A percentile compares a stretch with the other conserved stretches of the same genome.
Conservation (phyloP, 208 protist species). For the Leishmania lainsoni region DNA sequence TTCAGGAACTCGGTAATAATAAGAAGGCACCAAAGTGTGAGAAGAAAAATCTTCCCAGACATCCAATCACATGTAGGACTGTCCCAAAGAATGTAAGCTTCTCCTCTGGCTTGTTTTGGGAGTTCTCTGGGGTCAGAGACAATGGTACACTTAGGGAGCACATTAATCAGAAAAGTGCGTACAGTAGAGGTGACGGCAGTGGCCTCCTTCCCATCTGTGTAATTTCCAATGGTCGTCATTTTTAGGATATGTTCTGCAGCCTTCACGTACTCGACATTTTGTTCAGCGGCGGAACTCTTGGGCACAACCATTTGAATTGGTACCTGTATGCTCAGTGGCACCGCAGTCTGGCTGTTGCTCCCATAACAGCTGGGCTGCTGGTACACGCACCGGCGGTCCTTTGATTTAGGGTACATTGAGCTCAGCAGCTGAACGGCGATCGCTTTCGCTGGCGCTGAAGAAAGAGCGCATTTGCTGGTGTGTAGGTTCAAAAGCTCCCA, state of each 20-base stretch:
- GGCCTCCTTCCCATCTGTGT: slow-evolving; percentile 17
- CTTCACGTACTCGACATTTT: slow-evolving; percentile 13
- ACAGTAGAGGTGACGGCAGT: slow-evolving; percentile 5
- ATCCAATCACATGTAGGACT: slow-evolving; percentile 8
- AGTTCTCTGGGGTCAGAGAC: neutral
- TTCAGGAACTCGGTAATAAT: slow-evolving; percentile 48
- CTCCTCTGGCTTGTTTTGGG: neutral
- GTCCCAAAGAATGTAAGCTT: slow-evolving; percentile 8
- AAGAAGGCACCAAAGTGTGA: slow-evolving; percentile 60
- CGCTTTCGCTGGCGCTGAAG: slow-evolving; percentile 28
- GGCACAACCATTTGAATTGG: slow-evolving; percentile 6
- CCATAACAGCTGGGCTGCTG: slow-evolving; percentile 55
- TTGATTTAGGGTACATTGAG: slow-evolving; percentile 74
- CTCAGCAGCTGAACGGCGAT: slow-evolving; percentile 58
- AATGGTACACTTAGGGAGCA: slow-evolving; percentile 33
- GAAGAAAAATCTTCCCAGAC: slow-evolving; percentile 31
- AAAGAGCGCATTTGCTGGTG: slow-evolving; percentile 33
- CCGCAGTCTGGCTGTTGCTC: slow-evolving; percentile 13
- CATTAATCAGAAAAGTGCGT: neutral
- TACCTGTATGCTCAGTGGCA: slow-evolving; percentile 29
- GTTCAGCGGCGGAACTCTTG: neutral
- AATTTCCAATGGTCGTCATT: slow-evolving; percentile 15
- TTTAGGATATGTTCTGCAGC: neutral
- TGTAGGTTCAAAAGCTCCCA: slow-evolving; percentile 81
- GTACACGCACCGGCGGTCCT: slow-evolving; percentile 74